A percentile compares a stretch with the other conserved stretches of the same genome.
These are phyloP conservation scores for Neltuma alba DNA, from an alignment of 306 rosid genomes.

Conservation along the genomic window DNA sequence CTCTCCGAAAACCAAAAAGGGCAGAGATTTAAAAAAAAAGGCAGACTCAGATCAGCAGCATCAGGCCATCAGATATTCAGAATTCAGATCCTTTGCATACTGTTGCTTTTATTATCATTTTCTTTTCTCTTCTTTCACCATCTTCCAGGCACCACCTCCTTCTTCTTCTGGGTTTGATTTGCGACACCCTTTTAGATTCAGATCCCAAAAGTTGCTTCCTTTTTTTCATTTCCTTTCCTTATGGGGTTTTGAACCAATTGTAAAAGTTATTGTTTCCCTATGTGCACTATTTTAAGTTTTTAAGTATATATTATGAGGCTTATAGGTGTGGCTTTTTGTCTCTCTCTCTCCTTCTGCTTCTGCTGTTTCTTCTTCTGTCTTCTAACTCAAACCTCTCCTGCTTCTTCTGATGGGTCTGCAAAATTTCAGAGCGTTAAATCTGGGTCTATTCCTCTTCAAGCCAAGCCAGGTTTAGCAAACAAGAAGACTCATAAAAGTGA, in stretches of 20 bases:
- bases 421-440: slow-evolving; percentile 43
- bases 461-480: slow-evolving; percentile 29
- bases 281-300: too few species aligned
- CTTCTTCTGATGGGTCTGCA: slow-evolving; percentile 40
- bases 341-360: slow-evolving; percentile 41
- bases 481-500: slow-evolving; percentile 26
- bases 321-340: slow-evolving; percentile 42
- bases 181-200: slow-evolving; percentile 39
- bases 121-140: not conserved
- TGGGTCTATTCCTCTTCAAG: slow-evolving; percentile 36
- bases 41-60: not conserved
- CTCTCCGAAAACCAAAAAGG: slow-evolving; percentile 29
- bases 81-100: slow-evolving; percentile 29
- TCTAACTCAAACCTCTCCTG: slow-evolving; percentile 31
- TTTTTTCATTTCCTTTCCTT: slow-evolving; percentile 32
- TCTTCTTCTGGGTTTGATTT: slow-evolving; percentile 16
- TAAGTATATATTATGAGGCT: slow-evolving; percentile 40
- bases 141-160: not conserved
- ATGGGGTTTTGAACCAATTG: slow-evolving; percentile 50
- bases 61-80: not conserved
- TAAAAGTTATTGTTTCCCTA: slow-evolving; percentile 7
- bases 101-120: not conserved
- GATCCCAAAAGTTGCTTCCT: slow-evolving; percentile 41
- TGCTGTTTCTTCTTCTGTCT: slow-evolving; percentile 43
- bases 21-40: not conserved